A percentile compares a stretch with the other conserved stretches of the same genome.
These are phyloP conservation scores for Termitomyces eurrhizus DNA, from an alignment of 768 basidiomycete genomes.

Conservation along the genomic window DNA sequence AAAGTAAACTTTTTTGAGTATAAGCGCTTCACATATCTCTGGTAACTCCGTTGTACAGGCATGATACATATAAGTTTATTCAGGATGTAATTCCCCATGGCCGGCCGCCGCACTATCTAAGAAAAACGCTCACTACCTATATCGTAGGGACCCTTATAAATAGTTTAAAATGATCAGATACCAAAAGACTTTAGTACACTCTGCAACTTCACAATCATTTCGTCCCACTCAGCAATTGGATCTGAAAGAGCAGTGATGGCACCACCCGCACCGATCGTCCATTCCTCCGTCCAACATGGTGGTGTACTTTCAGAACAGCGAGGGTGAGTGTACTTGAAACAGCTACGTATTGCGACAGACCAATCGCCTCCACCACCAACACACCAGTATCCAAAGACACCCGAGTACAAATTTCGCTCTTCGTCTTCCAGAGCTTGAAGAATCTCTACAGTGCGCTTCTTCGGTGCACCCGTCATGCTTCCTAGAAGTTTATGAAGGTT, in stretches of 20 bases:
- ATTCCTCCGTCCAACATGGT: slow-evolving; percentile 42
- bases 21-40: not conserved
- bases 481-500: slow-evolving; percentile 38
- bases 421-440: slow-evolving; percentile 73
- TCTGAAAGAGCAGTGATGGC: slow-evolving; percentile 94
- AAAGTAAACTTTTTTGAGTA: not conserved
- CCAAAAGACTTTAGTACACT: slow-evolving; percentile 70
- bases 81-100: not conserved
- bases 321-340: slow-evolving; percentile 66
- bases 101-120: no score
- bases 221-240: slow-evolving; percentile 87
- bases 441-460: slow-evolving; percentile 90
- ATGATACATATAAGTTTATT: not conserved
- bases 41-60: not conserved
- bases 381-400: slow-evolving; percentile 91
- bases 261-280: slow-evolving; percentile 89
- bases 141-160: not conserved
- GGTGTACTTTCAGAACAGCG: not conserved
- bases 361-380: slow-evolving; percentile 88
- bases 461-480: slow-evolving; percentile 97
- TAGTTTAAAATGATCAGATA: not conserved
- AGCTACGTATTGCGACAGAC: slow-evolving; percentile 92
- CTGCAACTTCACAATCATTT: slow-evolving; percentile 84
- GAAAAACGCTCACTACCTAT: no score
- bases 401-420: slow-evolving; percentile 82